Evolutionary conservation across 2,329 filamentous ascomycete genomes (phyloP).

Genomic region (Aspergillus texensis): DNA sequence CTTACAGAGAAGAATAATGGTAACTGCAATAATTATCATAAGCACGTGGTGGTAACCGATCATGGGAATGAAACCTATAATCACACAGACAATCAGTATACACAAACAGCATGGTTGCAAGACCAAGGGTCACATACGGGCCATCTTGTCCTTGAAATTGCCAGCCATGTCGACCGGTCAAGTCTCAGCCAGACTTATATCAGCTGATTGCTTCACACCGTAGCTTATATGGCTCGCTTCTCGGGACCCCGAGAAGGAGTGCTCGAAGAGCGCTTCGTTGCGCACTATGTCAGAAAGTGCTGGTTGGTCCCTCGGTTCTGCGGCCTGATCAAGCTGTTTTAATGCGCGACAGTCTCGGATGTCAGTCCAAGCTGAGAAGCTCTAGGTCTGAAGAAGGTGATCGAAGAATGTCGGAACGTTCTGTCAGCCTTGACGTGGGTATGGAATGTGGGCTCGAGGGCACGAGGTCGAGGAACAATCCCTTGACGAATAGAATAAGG

Average conservation of each 20-base stretch:
- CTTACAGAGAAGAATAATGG: conserved; percentile 94
- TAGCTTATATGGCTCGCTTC: conserved; percentile 36
- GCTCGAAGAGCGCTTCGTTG: conserved; percentile 4
- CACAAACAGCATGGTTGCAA: background rate
- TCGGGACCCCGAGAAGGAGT: conserved; percentile 46
- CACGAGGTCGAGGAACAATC: conserved; percentile 13
- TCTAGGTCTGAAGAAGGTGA: background rate
- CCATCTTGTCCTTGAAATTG: conserved; percentile 36
- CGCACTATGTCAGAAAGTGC: conserved; percentile 11
- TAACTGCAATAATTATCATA: conserved; percentile 93
- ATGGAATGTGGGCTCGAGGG: conserved; percentile 31
- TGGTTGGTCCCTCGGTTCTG: background rate
- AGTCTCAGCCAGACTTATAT: conserved; percentile 5
- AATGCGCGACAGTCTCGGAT: background rate
- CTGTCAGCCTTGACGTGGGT: conserved; percentile 13
- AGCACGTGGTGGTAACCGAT: conserved; percentile 80
- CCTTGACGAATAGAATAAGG: conserved; percentile 14
- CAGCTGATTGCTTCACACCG: conserved; percentile 16
- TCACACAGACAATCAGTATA: conserved; percentile 9
- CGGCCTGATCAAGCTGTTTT: background rate
- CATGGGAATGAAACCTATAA: conserved; percentile 60
- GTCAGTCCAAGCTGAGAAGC: background rate
- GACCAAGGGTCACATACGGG: conserved; percentile 33
- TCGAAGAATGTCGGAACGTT: background rate
- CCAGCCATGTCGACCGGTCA: conserved; percentile 30